These are phyloP conservation scores for Hirschfeldia incana DNA, from an alignment of 345 rosid genomes.

Conservation along the genomic window DNA sequence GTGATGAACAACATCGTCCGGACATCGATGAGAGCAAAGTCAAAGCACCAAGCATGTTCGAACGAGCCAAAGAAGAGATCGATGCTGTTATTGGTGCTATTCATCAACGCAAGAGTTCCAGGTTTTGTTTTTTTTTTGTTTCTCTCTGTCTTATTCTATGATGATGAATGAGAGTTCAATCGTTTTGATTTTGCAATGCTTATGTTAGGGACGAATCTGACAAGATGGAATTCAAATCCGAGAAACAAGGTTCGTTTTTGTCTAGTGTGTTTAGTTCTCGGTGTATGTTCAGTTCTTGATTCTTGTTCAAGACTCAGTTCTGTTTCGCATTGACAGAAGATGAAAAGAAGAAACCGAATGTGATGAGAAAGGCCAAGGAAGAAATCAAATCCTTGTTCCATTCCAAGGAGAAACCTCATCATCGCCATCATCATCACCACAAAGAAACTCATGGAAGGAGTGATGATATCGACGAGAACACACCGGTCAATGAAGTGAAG, in stretches of 20 bases:
- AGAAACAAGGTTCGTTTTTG: slow-evolving; percentile 42
- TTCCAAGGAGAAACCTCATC: slow-evolving; percentile 33
- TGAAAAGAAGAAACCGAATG: slow-evolving; percentile 39
- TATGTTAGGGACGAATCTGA: slow-evolving; percentile 41
- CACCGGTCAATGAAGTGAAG: slow-evolving; percentile 47
- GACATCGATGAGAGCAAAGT: slow-evolving; percentile 49
- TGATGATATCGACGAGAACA: slow-evolving; percentile 49
- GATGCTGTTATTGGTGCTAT: slow-evolving; percentile 57
- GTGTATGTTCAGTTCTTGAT: not conserved
- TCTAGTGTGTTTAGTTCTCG: not conserved
- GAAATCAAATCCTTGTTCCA: slow-evolving; percentile 46
- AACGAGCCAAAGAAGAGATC: slow-evolving; percentile 65
- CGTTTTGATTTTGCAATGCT: not conserved
- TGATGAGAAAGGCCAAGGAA: slow-evolving; percentile 50
- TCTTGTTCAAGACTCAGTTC: not conserved
- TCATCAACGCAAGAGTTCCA: slow-evolving; percentile 44
- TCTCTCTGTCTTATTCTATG: not conserved
- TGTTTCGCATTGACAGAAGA: slow-evolving; percentile 22
- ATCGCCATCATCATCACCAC: slow-evolving; percentile 30
- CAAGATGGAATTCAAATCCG: slow-evolving; percentile 35
- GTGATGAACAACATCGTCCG: slow-evolving; percentile 22
- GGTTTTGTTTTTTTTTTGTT: not conserved
- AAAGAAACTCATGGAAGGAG: slow-evolving; percentile 59
- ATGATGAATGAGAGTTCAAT: not conserved
- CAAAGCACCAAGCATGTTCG: slow-evolving; percentile 62